Evolutionary conservation across 371 early-diverging fungal species (phyloP), one percentile per base, ranked within the genome.

Genomic region (Capillidium rhysosporum): DNA sequence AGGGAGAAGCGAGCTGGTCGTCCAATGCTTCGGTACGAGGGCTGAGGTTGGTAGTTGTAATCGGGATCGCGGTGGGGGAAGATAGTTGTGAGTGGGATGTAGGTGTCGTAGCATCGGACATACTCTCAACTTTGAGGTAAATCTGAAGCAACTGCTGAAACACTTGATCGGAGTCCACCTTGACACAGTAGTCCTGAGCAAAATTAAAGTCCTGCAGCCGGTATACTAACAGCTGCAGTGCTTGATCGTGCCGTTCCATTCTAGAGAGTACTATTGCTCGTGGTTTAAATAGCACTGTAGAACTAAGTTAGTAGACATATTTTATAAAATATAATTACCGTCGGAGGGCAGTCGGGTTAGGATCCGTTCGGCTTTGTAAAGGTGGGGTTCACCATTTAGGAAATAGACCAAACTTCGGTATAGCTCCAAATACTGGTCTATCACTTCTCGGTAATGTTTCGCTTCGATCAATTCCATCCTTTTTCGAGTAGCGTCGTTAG

Each of bases 221-320:
- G 61, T 82, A 80, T 3, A 89, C 80, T 59, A 85, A 80, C 49
- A 92, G 79, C 48, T 71, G 65, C 28, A 95, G 65, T 0, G 91
- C 91, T 57, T 91, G 89, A 49, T 81, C 79, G 57, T 91, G 91
- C 55, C 83, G 80, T 14, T 82, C 79, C 54, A 95, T 75, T 39
- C 85, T 72, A 57, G 86, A 80, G 3, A 92, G 69, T 2, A 92
- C 65, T 29, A 85, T 69, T 1, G 88, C 87, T 18, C 87, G 73
- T 61, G 89, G 90, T 56, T 86, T 83, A 57, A 73, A 86, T 29
- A 89, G 69, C 26, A 68, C 34, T 34, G 12, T 34, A 77, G 76
- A 60, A 20, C 20, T 16, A 4, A 5, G 45, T 9, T 41, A 41
- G n/a, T 5, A 20, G n/a, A n/a, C n/a, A 20, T 9, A 41, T 47